Evolutionary conservation across 75 land plant genomes (phyloP).

Genomic region (Isoetes taiwanensis): DNA sequence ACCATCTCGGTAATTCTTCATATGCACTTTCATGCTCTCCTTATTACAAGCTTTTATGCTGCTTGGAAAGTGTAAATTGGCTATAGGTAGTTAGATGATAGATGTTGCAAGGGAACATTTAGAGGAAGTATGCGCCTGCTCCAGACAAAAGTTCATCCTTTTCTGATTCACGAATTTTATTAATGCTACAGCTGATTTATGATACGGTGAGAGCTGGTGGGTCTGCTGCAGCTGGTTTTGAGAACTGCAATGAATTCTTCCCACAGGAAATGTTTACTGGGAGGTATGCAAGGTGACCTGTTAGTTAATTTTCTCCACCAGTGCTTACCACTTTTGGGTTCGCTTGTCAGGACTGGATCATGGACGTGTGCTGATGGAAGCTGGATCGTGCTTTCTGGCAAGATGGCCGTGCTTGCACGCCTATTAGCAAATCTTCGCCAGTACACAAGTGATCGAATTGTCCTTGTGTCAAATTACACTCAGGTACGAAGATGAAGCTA

Average conservation of each 20-base stretch:
- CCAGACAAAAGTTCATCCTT: no score
- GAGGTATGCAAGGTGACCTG: constrained; percentile 30
- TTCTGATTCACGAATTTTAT: no score
- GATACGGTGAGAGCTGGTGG: constrained; percentile 75
- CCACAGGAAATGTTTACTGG: constrained; percentile 80
- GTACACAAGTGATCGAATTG: constrained; percentile 88
- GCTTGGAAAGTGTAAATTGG: not conserved
- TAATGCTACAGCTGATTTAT: constrained; percentile 70
- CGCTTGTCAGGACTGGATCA: constrained; percentile 50
- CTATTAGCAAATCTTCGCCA: constrained; percentile 58
- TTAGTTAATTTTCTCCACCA: not conserved
- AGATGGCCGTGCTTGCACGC: constrained; percentile 94
- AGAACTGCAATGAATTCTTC: constrained; percentile 67
- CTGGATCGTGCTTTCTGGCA: constrained; percentile 93
- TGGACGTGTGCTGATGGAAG: constrained; percentile 76
- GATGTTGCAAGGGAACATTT: no score
- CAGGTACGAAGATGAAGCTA: constrained; percentile 34
- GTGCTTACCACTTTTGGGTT: not conserved
- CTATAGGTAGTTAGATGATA: no score
- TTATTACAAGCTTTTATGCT: not conserved
- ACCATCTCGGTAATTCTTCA: not conserved
- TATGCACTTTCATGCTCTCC: no score
- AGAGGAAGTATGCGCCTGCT: no score
- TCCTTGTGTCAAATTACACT: constrained; percentile 96
- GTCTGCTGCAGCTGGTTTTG: constrained; percentile 79